Conservation (phyloP, 164 flowering plant genomes). For the Liquidambar formosana region DNA sequence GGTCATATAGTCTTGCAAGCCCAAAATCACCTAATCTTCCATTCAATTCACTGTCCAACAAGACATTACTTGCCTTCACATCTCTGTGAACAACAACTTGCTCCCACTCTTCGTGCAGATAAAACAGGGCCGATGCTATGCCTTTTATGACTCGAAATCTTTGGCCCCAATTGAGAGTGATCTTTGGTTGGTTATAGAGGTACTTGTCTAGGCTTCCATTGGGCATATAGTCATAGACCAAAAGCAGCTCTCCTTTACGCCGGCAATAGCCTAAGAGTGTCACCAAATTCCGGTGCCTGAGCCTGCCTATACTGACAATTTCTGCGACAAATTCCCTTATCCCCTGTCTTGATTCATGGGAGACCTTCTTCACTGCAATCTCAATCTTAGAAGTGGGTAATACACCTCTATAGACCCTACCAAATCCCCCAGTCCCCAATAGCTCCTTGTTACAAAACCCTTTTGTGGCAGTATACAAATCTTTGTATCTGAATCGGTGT, state of each 20-base stretch:
- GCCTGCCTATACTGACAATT: slow-evolving; percentile 30
- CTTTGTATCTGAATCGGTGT: slow-evolving; percentile 2
- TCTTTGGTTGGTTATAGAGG: slow-evolving; percentile 17
- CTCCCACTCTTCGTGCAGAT: no score
- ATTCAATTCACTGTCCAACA: no score
- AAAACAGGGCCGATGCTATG: no score
- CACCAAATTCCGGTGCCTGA: slow-evolving; percentile 36
- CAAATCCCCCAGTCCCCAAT: slow-evolving; percentile 42
- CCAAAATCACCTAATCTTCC: no score
- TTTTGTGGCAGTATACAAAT: slow-evolving; percentile 31
- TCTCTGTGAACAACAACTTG: slow-evolving; percentile 13
- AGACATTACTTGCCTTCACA: slow-evolving; percentile 22
- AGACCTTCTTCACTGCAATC: slow-evolving; percentile 37
- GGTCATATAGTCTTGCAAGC: no score
- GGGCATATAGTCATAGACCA: slow-evolving; percentile 39
- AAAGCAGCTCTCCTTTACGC: slow-evolving; percentile 25
- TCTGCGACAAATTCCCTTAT: slow-evolving; percentile 38
- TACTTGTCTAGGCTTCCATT: slow-evolving; percentile 36
- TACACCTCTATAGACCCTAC: slow-evolving; percentile 34
- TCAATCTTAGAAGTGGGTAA: slow-evolving; percentile 16
- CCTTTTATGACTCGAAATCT: no score
- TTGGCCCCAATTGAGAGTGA: no score
- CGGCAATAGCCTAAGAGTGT: slow-evolving; percentile 36
- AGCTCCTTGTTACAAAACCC: slow-evolving; percentile 32
- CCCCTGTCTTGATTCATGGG: slow-evolving; percentile 40